A percentile compares a stretch with the other conserved stretches of the same genome.
Conservation (phyloP, 2,329 filamentous ascomycete genomes). For the Coniosporium uncinatum region DNA sequence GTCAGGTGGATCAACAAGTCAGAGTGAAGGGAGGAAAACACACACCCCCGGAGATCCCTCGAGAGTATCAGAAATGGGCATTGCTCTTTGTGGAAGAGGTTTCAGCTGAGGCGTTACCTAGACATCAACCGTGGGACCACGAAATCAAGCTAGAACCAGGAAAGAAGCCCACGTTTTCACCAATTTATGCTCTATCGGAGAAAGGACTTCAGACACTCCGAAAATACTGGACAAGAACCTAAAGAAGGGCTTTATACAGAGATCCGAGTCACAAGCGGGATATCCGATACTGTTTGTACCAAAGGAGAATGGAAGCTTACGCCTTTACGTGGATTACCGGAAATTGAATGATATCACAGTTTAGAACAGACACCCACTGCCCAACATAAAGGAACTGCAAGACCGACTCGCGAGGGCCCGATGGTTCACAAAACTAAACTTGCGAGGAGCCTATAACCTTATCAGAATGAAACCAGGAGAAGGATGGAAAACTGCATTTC, state of each 20-base stretch:
- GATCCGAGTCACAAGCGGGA: constrained; percentile 9
- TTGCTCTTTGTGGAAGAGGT: no score
- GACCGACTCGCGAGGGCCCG: constrained; percentile 13
- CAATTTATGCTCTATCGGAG: no score
- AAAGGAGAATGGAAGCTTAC: constrained; percentile 19
- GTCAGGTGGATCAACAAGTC: no score
- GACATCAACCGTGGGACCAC: no score
- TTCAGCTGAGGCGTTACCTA: no score
- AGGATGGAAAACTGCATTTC: constrained; percentile 26
- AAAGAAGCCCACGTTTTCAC: no score
- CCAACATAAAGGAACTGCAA: constrained; percentile 22
- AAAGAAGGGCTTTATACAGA: constrained; percentile 11
- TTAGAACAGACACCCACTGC: constrained; percentile 24
- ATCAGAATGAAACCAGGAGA: constrained; percentile 23
- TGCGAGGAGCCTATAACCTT: constrained; percentile 18
- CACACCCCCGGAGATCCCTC: no score
- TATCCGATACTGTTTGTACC: constrained; percentile 21
- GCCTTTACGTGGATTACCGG: constrained; percentile 27
- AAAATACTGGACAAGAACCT: no score
- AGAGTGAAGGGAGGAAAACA: no score
- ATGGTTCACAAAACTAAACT: constrained; percentile 24
- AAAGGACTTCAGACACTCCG: no score
- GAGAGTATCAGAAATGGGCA: no score
- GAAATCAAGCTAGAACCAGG: no score
- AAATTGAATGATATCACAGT: constrained; percentile 24